Percentiles rank a stretch among this genome's conserved stretches.
These are phyloP conservation scores for Erodium moschatum DNA, from an alignment of 441 rosid genomes.

Conservation along the genomic window DNA sequence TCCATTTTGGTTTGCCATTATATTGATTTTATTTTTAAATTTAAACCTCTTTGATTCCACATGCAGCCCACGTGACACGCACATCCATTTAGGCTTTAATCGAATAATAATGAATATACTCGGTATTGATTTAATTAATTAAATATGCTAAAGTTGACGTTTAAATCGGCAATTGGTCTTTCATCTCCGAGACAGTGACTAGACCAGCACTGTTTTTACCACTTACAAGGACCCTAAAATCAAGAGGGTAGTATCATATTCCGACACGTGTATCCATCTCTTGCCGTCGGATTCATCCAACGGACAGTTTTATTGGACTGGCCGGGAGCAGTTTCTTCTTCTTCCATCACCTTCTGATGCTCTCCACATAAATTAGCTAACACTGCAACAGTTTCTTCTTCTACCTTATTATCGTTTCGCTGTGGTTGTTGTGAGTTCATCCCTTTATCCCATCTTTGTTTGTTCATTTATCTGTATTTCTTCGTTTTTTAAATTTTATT, in stretches of 20 bases:
- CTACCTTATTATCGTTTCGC: background rate
- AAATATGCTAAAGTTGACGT: background rate
- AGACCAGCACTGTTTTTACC: constrained; percentile 2
- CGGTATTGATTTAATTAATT: too few species aligned
- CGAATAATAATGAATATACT: too few species aligned
- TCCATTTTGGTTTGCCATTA: too few species aligned
- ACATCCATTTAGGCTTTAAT: too few species aligned
- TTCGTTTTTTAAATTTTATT: background rate
- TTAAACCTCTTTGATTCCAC: too few species aligned
- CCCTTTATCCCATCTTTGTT: background rate
- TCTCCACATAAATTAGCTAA: background rate
- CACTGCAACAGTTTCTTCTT: background rate
- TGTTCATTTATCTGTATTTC: background rate
- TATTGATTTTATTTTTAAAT: too few species aligned
- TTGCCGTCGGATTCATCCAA: constrained; percentile 37
- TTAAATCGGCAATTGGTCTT: background rate
- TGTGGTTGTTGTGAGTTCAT: constrained; percentile 3
- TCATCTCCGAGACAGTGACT: background rate
- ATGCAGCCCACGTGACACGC: too few species aligned
- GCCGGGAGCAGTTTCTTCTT: constrained; percentile 17
- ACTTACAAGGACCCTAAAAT: background rate
- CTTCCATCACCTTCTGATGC: constrained; percentile 21
- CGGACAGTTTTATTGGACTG: constrained; percentile 19
- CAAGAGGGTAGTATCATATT: constrained; percentile 8
- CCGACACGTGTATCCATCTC: background rate